phyloP scores from a whole-genome alignment of 768 basidiomycete genomes.

The Suillus clintonianus region DNA sequence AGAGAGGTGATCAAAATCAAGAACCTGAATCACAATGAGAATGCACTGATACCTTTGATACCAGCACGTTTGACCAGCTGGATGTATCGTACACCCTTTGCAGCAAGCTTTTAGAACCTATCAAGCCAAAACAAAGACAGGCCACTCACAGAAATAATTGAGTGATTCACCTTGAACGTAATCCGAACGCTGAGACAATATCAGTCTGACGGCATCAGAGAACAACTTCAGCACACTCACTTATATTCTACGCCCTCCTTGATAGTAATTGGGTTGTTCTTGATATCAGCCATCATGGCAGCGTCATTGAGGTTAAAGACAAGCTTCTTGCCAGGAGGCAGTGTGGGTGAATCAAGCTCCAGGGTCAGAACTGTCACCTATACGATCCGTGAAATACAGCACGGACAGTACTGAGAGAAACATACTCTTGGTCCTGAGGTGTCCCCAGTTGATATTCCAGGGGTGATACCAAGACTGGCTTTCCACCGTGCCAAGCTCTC shows the following conservation, averaged over 20 bases:
- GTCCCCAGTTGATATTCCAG: conserved; percentile 42
- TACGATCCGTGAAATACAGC: conserved; percentile 18
- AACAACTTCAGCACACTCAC: conserved; percentile 37
- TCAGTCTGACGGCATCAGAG: conserved; percentile 5
- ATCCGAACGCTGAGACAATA: conserved; percentile 63
- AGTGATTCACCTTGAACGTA: conserved; percentile 85
- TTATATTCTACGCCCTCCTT: conserved; percentile 91
- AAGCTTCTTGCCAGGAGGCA: conserved; percentile 62
- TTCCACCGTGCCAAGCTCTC: conserved; percentile 97
- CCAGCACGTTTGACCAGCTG: conserved; percentile 86
- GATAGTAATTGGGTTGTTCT: conserved; percentile 77
- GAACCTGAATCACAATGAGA: not conserved
- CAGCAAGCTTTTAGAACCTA: conserved; percentile 11
- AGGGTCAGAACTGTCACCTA: conserved; percentile 76
- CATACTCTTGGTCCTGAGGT: conserved; percentile 67
- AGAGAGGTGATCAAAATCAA: conserved; percentile 8
- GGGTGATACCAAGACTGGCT: conserved; percentile 83
- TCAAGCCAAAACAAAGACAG: not conserved
- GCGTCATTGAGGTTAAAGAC: conserved; percentile 62
- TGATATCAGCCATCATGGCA: conserved; percentile 49
- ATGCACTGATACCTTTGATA: conserved; percentile 57
- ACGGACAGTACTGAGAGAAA: conserved; percentile 18
- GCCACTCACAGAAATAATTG: conserved; percentile 73
- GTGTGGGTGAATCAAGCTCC: conserved; percentile 76
- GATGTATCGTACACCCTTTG: conserved; percentile 80